A percentile compares a stretch with the other conserved stretches of the same genome.
These are phyloP conservation scores for Pilobolus umbonatus DNA, from an alignment of 192 early-diverging fungal genomes.

Conservation along the genomic window DNA sequence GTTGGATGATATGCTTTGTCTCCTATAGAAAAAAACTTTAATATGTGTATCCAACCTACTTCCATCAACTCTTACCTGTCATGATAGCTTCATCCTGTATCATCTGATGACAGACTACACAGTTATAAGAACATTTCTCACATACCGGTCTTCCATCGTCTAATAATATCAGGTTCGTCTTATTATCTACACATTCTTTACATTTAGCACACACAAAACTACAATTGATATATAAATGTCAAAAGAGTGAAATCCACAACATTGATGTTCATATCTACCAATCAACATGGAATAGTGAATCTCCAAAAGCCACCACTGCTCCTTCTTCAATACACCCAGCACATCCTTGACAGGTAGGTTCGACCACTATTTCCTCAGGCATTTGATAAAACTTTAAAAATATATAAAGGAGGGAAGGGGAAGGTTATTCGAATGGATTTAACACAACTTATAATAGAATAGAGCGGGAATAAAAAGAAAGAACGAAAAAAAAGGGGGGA, in stretches of 20 bases:
- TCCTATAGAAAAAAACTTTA: slow-evolving; percentile 35
- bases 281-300: slow-evolving; percentile 74
- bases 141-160: slow-evolving; percentile 78
- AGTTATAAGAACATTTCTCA: slow-evolving; percentile 77
- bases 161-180: slow-evolving; percentile 69
- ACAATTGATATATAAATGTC: neutral
- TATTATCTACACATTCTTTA: slow-evolving; percentile 63
- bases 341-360: slow-evolving; percentile 63
- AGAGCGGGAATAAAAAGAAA: too few species aligned
- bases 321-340: slow-evolving; percentile 64
- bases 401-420: too few species aligned
- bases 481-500: too few species aligned
- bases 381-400: too few species aligned
- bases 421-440: too few species aligned
- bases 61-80: slow-evolving; percentile 47
- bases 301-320: slow-evolving; percentile 71
- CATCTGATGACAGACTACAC: slow-evolving; percentile 64
- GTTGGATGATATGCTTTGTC: slow-evolving; percentile 76
- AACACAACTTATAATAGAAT: too few species aligned
- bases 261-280: slow-evolving; percentile 51
- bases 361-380: neutral
- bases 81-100: slow-evolving; percentile 81
- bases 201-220: slow-evolving; percentile 79
- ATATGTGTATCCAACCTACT: neutral
- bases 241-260: neutral